These are phyloP conservation scores for Huntiella decipiens DNA, from an alignment of 2,329 filamentous ascomycete genomes.

Conservation along the genomic window DNA sequence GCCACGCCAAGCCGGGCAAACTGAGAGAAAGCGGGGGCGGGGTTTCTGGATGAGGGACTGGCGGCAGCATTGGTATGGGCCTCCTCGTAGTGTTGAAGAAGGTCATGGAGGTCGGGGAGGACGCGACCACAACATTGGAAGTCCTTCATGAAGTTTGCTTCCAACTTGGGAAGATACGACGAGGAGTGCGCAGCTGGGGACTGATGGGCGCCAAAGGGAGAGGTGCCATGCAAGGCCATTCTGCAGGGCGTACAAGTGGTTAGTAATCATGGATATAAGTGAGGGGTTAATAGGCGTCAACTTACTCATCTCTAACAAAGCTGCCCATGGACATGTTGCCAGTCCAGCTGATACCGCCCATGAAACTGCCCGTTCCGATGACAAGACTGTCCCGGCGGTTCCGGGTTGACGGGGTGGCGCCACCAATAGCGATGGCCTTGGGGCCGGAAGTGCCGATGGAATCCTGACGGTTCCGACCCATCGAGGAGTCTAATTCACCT, in stretches of 20 bases:
- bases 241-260: slow-evolving; percentile 25
- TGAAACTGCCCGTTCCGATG: slow-evolving; percentile 35
- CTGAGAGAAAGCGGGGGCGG: slow-evolving; percentile 21
- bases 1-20: slow-evolving; percentile 15
- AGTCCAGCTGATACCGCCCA: slow-evolving; percentile 77
- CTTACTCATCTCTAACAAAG: slow-evolving; percentile 96
- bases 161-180: slow-evolving; percentile 87
- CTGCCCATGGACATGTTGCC: slow-evolving; percentile 90
- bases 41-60: slow-evolving; percentile 23
- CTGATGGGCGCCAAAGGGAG: slow-evolving; percentile 63
- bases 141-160: slow-evolving; percentile 94
- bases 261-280: slow-evolving; percentile 11
- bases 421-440: slow-evolving; percentile 48
- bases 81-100: slow-evolving; percentile 93
- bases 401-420: slow-evolving; percentile 38
- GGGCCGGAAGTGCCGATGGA: slow-evolving; percentile 47
- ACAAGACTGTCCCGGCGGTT: slow-evolving; percentile 38
- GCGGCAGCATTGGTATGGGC: slow-evolving; percentile 53
- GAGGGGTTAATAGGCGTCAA: slow-evolving; percentile 12
- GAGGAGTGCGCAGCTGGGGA: slow-evolving; percentile 95
- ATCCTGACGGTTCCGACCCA: slow-evolving; percentile 41
- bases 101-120: slow-evolving; percentile 77
- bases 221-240: slow-evolving; percentile 89
- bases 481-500: slow-evolving; percentile 34
- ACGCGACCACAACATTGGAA: slow-evolving; percentile 88